Base-by-base conservation (phyloP, 371 early-diverging fungal species). In the Lichtheimia ramosa region DNA sequence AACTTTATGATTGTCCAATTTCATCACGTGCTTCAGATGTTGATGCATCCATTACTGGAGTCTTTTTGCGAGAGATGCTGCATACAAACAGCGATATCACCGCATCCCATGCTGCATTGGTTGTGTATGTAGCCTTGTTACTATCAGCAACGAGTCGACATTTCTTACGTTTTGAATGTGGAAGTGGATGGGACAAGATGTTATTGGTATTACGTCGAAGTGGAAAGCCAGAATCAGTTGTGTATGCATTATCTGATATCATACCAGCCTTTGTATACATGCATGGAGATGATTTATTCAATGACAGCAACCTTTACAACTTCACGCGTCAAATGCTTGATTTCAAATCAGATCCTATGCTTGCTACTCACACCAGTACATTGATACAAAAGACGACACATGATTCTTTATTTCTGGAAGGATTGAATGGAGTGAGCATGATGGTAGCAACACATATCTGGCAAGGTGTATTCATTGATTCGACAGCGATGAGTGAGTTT, bases 261-360 rank as follows among this genome's bases (percentile, higher is more conserved):
- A 59, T 81, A 0, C 82, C 82, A 14, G 69, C 71, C 0, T 78
- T 81, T 65, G 75, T 75, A 0, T 81, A 75, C 42, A 71, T 78
- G 74, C 82, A 77, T 16, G 77, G 78, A 24, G 82, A 81, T 24
- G 82, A 81, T 15, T 70, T 85, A 5, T 78, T 80, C 51, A 75
- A 75, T 20, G 79, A 72, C 24, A 57, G 54, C 20, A 75, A 70
- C 13, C 21, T 74, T 14, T 10, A 16, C 20, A 70, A 75, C 14
- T 73, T 81, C 48, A 52, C 75, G 15, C 62, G 65, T 1, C 73
- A 74, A 21, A 66, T 83, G 63, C 57, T 77, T 13, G 65, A 73
- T 15, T 64, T 73, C 25, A 82, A 82, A 51, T 49, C 70, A 7
- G 83, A 85, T 43, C 82, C 81, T 5, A 58, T 73, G 63, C 60